phyloP scores from a whole-genome alignment of 2,329 filamentous ascomycete species.

The Berkeleyomyces rouxiae region DNA sequence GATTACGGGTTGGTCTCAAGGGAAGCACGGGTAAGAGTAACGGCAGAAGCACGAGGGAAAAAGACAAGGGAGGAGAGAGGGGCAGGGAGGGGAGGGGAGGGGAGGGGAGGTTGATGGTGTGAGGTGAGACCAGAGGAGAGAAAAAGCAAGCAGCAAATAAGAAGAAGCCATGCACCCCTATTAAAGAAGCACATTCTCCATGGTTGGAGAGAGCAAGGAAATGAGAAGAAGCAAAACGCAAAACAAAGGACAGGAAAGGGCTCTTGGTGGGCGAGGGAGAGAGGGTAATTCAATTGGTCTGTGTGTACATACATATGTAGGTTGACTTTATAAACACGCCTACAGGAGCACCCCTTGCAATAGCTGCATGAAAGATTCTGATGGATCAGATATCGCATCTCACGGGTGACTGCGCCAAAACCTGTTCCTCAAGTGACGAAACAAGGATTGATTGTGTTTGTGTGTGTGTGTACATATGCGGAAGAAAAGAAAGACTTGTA shows the following conservation, averaged over 20 bases:
- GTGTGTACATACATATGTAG: background rate
- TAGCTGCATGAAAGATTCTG: background rate
- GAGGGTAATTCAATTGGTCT: background rate
- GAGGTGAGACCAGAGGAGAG: no score
- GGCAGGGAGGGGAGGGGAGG: background rate
- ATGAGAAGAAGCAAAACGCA: background rate
- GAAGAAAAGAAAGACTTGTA: background rate
- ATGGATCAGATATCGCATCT: background rate
- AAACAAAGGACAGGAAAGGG: background rate
- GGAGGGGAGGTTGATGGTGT: background rate
- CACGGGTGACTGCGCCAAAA: background rate
- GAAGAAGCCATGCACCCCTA: background rate
- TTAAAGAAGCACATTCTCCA: no score
- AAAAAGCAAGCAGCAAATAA: background rate
- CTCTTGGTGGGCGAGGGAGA: background rate
- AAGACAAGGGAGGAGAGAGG: background rate
- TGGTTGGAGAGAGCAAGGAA: background rate
- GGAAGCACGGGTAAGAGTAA: background rate
- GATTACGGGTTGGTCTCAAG: background rate
- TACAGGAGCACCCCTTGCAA: background rate
- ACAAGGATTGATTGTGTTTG: background rate
- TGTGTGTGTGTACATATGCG: background rate
- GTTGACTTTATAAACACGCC: background rate
- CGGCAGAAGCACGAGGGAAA: background rate
- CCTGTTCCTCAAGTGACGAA: constrained; percentile 2